Evolutionary conservation across 331 rosid genomes (phyloP), one percentile per base, ranked within the genome.

Genomic region (Prunus yedoensis): DNA sequence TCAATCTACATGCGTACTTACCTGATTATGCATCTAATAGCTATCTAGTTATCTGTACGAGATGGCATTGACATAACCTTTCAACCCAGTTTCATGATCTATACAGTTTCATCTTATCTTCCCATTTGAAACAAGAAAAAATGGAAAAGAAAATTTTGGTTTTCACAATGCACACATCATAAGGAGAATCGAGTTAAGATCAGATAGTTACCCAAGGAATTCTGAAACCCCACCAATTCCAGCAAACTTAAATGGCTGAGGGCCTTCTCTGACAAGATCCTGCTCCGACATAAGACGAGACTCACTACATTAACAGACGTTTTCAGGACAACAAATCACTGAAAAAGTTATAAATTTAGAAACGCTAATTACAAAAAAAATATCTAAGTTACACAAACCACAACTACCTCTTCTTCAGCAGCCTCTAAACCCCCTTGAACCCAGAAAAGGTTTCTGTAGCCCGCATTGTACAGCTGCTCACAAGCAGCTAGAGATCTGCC

Each of bases 341-440:
- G 15, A 38, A 49, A n/a, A 66, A 30, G 57, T 20, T 51, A 68
- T 14, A 53, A 70, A 73, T 47, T 4, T 59, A 18, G 70, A 74
- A 64, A 71, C n/a, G 0, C 21, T 27, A 23, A 21, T 4, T 12
- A 27, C 67, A 27, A 73, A 60, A 23, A 43, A 59, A 59, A 70
- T 30, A 45, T 53, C 45, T 12, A 59, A 78, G 28, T 27, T 77
- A 43, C 14, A 9, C 23, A 45, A 56, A 45, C 41, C 53, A 54
- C 16, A 71, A 77, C 71, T 75, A 86, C 99, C 96, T 94, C 97
- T n/a, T 94, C 99, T 75, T 83, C 97, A 66, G 99, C 97, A 80
- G 92, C 85, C 71, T 94, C 97, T 46, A 90, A 79, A 71, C 98
- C 98, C 28, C 99, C 99, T 79, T 89, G 97, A 80, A 94, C 93